Conservation (phyloP, 805 yeast species). For the Tetrapisispora taiwanensis region DNA sequence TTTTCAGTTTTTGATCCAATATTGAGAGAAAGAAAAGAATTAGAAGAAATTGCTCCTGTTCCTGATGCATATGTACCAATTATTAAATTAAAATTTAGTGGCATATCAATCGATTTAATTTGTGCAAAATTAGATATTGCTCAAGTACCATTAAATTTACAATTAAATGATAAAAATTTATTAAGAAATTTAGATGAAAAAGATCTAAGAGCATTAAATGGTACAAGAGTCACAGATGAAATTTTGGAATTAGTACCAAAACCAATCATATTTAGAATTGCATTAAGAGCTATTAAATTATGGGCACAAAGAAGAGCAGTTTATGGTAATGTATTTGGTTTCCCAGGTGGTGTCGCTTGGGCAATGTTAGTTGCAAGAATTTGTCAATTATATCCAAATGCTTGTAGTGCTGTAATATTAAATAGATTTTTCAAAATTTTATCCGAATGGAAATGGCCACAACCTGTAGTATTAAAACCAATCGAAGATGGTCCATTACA, state of each 20-base stretch:
- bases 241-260: conserved; percentile 84
- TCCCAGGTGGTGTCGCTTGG: conserved; percentile 99
- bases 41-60: conserved; percentile 85
- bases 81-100: conserved; percentile 77
- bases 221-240: conserved; percentile 95
- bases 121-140: conserved; percentile 78
- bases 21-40: conserved; percentile 61
- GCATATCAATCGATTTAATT: conserved; percentile 87
- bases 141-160: conserved; percentile 65
- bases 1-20: conserved; percentile 70
- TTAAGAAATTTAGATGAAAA: conserved; percentile 82
- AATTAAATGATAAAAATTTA: conserved; percentile 75
- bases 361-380: conserved; percentile 98
- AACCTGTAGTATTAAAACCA: conserved; percentile 83
- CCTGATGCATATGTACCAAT: conserved; percentile 98
- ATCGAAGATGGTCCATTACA: conserved; percentile 97
- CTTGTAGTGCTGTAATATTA: conserved; percentile 86
- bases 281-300: conserved; percentile 81
- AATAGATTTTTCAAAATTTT: conserved; percentile 80
- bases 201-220: conserved; percentile 83
- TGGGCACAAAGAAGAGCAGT: conserved; percentile 96
- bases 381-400: conserved; percentile 93
- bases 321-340: conserved; percentile 90
- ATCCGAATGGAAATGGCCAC: conserved; percentile 96
- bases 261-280: conserved; percentile 84